Evolutionary conservation across 2,329 filamentous ascomycete species (phyloP), one percentile per base, ranked within the genome.

Genomic region (Verticillium nubilum): DNA sequence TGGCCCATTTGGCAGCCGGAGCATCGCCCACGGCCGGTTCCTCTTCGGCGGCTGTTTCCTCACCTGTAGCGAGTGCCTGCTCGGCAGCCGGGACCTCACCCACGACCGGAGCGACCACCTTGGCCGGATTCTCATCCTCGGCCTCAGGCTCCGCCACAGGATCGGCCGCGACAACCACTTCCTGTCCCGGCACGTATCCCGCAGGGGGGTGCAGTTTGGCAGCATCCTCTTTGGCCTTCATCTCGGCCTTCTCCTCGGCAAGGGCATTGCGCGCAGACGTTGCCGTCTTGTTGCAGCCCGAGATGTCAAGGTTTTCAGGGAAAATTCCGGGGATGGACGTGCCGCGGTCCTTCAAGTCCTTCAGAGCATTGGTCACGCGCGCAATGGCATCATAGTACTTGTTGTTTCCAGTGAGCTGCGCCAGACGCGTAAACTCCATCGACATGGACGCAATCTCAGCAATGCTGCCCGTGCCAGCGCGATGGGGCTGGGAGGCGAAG

Each of bases 381-480:
- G 91, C 90, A 62, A 97, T 81, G 17, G 92, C 92, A 74, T 97
- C 93, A 69, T 96, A 97, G 74, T 96, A 97, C 70, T 88, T 92
- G 65, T 88, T 75, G 61, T 94, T 80, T 60, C 86, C 85, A 0
- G 93, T 97, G 63, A 97, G 78, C 73, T 97, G 93, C 9, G 92
- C 90, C 52, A 97, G 80, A 17, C 92, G 85, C 1, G 92, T 97
- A 72, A 97, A 97, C 71, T 97, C 93, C 79, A 97, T 81, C 9
- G 88, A 88, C 63, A 97, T 77, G 12, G 90, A 91, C 2, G 89
- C 93, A 31, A 95, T 72, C 72, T 95, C 91, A n/a, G 86, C 86
- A 31, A 87, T 73, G 66, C 82, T 76, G n/a, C 83, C 83, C 55
- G 70, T 74, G 60, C 78, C 76, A 1, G 90, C 90, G 26, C 83